Conservation (phyloP, 2,329 filamentous ascomycete genomes). For the Sarocladiaceae sp. region DNA sequence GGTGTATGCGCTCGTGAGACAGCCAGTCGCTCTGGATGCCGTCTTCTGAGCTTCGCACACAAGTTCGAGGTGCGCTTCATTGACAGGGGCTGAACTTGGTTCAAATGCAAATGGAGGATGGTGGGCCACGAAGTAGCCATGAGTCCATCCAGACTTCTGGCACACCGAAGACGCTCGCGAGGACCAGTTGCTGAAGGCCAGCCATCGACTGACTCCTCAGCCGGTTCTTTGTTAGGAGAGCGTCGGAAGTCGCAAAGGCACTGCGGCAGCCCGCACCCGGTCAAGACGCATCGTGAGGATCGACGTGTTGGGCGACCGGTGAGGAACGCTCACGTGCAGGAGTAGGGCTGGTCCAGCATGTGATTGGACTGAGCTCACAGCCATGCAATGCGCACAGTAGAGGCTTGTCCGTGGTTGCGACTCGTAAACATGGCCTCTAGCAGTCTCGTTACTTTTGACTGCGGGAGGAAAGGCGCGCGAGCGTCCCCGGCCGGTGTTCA, state of each 20-base stretch:
- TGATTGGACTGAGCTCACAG: neutral
- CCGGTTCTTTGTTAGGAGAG: neutral
- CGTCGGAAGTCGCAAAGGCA: neutral
- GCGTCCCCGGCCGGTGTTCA: too few species aligned
- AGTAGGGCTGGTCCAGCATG: neutral
- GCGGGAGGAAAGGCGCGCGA: too few species aligned
- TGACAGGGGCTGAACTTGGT: too few species aligned
- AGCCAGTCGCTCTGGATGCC: neutral
- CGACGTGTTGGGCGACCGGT: neutral
- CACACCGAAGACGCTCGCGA: neutral
- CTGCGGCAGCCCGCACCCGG: neutral
- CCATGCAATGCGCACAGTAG: neutral
- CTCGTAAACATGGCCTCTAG: neutral
- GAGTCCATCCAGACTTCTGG: neutral
- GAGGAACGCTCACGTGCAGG: neutral
- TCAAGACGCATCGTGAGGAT: neutral
- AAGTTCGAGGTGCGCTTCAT: too few species aligned
- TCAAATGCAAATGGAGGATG: neutral
- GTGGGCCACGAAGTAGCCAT: neutral
- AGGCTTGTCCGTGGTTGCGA: neutral
- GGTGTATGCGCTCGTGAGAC: neutral
- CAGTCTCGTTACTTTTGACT: neutral
- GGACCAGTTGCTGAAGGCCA: neutral
- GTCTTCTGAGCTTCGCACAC: neutral
- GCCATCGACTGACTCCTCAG: neutral